These are phyloP conservation scores for Gloeophyllum trabeum DNA, from an alignment of 768 basidiomycete species.

Conservation along the genomic window DNA sequence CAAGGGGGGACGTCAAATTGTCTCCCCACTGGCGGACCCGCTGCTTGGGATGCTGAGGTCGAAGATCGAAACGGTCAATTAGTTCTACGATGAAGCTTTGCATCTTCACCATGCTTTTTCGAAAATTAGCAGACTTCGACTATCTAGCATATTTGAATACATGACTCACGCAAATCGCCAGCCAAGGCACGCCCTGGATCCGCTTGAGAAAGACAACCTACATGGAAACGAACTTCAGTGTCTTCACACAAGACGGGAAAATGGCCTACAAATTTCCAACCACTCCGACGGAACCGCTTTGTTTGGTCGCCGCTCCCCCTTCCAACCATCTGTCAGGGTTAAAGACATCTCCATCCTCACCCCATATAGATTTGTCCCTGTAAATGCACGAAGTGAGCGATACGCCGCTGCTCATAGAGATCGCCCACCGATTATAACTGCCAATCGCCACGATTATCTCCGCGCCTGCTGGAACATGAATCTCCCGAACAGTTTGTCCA, in stretches of 20 bases:
- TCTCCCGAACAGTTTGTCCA: conserved; percentile 2
- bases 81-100: neutral
- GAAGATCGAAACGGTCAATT: neutral
- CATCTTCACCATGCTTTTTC: neutral
- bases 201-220: neutral
- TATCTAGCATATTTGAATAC: neutral
- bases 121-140: neutral
- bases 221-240: neutral
- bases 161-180: neutral
- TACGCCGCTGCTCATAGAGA: neutral
- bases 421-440: neutral
- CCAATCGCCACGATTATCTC: neutral
- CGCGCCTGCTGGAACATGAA: conserved; percentile 2
- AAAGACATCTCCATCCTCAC: neutral
- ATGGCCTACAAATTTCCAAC: neutral
- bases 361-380: neutral
- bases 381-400: too few species aligned
- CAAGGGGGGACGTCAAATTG: neutral
- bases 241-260: neutral
- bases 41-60: neutral
- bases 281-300: neutral
- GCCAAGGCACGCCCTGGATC: neutral
- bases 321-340: neutral
- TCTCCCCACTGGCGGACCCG: neutral
- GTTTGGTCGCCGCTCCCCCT: neutral